These are phyloP conservation scores for Penicillium sp. DNA, from an alignment of 2,329 filamentous ascomycete species.

Conservation along the genomic window DNA sequence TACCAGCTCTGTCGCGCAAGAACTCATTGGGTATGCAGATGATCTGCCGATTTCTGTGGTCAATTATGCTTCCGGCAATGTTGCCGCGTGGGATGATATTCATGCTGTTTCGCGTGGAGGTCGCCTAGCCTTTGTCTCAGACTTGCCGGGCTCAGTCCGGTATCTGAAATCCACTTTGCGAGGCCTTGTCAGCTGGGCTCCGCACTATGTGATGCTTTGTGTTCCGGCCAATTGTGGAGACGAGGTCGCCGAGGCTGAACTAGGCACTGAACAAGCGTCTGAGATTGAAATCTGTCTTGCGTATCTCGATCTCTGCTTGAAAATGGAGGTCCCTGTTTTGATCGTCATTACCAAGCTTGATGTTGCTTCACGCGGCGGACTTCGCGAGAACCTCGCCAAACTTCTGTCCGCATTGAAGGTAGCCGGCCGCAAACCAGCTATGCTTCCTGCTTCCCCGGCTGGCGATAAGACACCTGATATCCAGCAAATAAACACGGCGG, in stretches of 20 bases:
- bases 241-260: slow-evolving; percentile 36
- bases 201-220: slow-evolving; percentile 87
- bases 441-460: slow-evolving; percentile 50
- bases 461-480: slow-evolving; percentile 51
- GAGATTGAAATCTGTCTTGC: slow-evolving; percentile 68
- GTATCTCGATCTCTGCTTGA: slow-evolving; percentile 78
- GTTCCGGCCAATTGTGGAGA: slow-evolving; percentile 68
- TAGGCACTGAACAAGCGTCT: slow-evolving; percentile 30
- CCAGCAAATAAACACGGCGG: slow-evolving; percentile 50
- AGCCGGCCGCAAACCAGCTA: slow-evolving; percentile 64
- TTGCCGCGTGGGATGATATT: slow-evolving; percentile 91
- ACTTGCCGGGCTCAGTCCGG: slow-evolving; percentile 84
- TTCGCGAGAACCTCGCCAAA: slow-evolving; percentile 65
- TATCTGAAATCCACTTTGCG: slow-evolving; percentile 84
- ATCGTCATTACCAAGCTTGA: slow-evolving; percentile 90
- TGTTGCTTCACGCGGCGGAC: slow-evolving; percentile 64
- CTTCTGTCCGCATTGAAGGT: slow-evolving; percentile 73
- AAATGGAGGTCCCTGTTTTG: slow-evolving; percentile 68
- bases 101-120: slow-evolving; percentile 68
- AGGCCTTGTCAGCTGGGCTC: slow-evolving; percentile 89
- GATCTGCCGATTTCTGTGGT: slow-evolving; percentile 39
- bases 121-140: slow-evolving; percentile 78
- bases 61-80: slow-evolving; percentile 80
- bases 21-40: slow-evolving; percentile 74
- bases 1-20: slow-evolving; percentile 91